Percentiles rank a stretch among this genome's conserved stretches.
Conservation (phyloP, 148 eudicot genomes). For the Spergularia bocconei region DNA sequence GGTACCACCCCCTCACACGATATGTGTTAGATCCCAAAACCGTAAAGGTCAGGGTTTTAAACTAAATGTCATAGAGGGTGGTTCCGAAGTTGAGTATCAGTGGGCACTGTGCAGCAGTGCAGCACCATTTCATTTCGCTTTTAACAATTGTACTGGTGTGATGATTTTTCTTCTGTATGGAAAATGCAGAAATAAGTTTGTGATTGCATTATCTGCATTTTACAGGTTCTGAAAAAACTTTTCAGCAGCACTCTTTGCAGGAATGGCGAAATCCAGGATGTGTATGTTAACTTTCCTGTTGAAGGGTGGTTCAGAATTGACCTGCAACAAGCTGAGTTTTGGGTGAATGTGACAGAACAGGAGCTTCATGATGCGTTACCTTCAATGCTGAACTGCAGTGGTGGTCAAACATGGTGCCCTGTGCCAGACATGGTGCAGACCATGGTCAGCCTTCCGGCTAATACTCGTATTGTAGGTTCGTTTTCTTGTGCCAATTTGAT, state of each 20-base stretch:
- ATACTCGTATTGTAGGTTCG: conserved; percentile 14
- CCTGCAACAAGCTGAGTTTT: not conserved
- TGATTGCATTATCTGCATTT: not conserved
- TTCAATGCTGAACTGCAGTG: not conserved
- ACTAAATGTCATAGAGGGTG: not conserved
- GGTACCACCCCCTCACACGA: not conserved
- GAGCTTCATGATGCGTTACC: not conserved
- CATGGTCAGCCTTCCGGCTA: not conserved
- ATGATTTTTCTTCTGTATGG: too few relatives aligned
- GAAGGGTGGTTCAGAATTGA: conserved; percentile 12
- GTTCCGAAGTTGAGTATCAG: not conserved
- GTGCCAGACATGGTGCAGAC: conserved; percentile 3
- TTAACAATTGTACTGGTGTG: too few relatives aligned
- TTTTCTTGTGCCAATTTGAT: not conserved
- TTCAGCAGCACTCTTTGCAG: not conserved
- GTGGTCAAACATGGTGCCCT: not conserved
- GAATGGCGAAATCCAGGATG: not conserved
- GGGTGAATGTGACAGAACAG: conserved; percentile 3
- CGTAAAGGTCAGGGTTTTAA: not conserved
- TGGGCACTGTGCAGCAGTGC: too few relatives aligned
- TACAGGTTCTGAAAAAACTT: conserved; percentile 4
- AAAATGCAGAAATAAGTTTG: not conserved
- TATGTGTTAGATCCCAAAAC: not conserved
- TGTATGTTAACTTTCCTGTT: conserved; percentile 8
- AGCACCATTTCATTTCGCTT: too few relatives aligned